Evolutionary conservation across 257 asterid genomes (phyloP), one percentile per base, ranked within the genome.

Genomic region (Capsicum chinense): DNA sequence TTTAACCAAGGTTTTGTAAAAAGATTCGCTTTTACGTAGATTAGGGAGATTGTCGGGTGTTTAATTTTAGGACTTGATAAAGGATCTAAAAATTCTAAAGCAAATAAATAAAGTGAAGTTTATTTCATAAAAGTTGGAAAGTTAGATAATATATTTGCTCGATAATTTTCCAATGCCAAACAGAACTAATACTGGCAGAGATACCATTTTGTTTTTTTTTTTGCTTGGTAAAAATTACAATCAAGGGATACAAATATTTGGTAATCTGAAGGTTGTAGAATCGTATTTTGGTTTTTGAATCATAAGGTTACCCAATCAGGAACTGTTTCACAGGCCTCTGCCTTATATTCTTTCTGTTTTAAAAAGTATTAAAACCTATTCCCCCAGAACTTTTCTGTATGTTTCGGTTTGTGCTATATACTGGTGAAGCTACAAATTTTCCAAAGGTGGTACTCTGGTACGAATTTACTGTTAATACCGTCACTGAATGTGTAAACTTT

Each of bases 271-370:
- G 21, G 44, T 21, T 50, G 47, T 15, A 52, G 48, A 76, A 52
- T 76, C 60, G 13, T 73, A 48, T 76, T 3, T 76, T 76, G 15
- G 81, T 33, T 76, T 26, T 7, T 76, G 26, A 6, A 9, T 76
- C 48, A 52, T 52, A 14, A 76, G 62, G 81, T 54, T 48, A 26
- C 44, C 81, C 5, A 54, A 52, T 54, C 9, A 26, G 63, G n/a
- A 76, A 56, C 64, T 33, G 48, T 26, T 52, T 54, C 48, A 26
- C 64, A 26, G 64, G 14, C 52, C 81, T 76, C 14, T 71, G 74
- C 74, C 58, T 71, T 71, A 71, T n/a, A 44, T 44, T 71, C 79
- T 44, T n/a, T 47, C 64, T 76, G 47, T 76, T 52, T 48, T 76
- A 52, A 10, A 26, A 52, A 54, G 63, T 76, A 54, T 54, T 69